Percentiles rank a stretch among this genome's conserved stretches.
phyloP scores from a whole-genome alignment of 495 filamentous ascomycete species.

The Aspergillus sparsus region DNA sequence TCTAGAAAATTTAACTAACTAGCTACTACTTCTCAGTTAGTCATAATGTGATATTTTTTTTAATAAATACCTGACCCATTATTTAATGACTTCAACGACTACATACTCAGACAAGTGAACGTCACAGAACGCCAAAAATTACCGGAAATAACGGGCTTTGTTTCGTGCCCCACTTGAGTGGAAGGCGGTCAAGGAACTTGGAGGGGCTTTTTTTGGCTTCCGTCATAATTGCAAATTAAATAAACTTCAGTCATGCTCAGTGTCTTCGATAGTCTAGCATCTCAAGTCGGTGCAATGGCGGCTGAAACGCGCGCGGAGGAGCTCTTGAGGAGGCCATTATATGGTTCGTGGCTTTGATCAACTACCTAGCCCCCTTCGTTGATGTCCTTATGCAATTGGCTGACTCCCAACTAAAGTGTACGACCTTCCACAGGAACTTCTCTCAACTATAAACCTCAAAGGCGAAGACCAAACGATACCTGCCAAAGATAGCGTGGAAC shows the following conservation, averaged over 20 bases:
- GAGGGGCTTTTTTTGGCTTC: slow-evolving; percentile 6
- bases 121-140: too few relatives aligned
- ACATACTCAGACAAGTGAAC: too few relatives aligned
- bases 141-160: too few relatives aligned
- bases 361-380: slow-evolving; percentile 15
- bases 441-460: slow-evolving; percentile 67
- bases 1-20: too few relatives aligned
- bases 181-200: neutral
- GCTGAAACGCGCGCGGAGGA: slow-evolving; percentile 41
- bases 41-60: too few relatives aligned
- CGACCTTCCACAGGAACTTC: slow-evolving; percentile 77
- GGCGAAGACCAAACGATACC: slow-evolving; percentile 36
- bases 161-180: neutral
- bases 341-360: slow-evolving; percentile 48
- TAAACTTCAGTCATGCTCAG: neutral
- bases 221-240: neutral
- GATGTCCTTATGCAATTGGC: slow-evolving; percentile 2
- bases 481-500: slow-evolving; percentile 27
- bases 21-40: too few relatives aligned
- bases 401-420: slow-evolving; percentile 62
- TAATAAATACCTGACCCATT: too few relatives aligned
- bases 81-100: too few relatives aligned
- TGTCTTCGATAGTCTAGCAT: neutral
- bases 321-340: slow-evolving; percentile 62
- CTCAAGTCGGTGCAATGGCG: slow-evolving; percentile 19